Evolutionary conservation across 176 grass and related monocot genomes (phyloP).

Genomic region (Aegilops longissima): DNA sequence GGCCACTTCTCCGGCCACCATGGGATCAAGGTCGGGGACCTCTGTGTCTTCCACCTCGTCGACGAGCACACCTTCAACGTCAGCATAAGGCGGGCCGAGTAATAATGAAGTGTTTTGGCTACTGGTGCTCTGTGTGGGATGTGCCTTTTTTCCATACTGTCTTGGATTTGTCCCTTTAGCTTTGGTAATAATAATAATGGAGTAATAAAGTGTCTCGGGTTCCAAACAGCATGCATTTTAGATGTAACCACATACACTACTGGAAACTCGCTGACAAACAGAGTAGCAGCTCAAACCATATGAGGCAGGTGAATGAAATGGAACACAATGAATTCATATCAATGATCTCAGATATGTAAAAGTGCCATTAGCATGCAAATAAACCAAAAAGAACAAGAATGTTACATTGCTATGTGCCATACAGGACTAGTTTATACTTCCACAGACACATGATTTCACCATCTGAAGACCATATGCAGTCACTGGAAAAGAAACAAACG

Average conservation of each 20-base stretch:
- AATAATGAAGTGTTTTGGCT: background rate
- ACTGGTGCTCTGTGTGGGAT: background rate
- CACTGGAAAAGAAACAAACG: background rate
- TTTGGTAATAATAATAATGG: background rate
- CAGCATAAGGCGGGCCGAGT: background rate
- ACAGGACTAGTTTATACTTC: constrained; percentile 17
- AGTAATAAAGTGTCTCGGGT: background rate
- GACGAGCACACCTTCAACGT: constrained; percentile 13
- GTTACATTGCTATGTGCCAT: background rate
- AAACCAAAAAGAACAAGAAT: constrained; percentile 10
- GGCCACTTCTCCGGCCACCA: constrained; percentile 11
- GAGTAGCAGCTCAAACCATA: background rate
- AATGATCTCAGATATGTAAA: background rate
- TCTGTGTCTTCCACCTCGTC: constrained; percentile 8
- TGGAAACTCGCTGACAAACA: background rate
- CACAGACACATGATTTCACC: constrained; percentile 9
- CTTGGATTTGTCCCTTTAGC: background rate
- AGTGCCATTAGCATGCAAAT: background rate
- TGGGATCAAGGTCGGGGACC: constrained; percentile 3
- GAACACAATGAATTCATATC: background rate
- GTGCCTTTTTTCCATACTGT: background rate
- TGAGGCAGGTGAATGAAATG: background rate
- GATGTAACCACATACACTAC: background rate
- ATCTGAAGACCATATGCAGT: background rate
- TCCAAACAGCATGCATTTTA: background rate